Evolutionary conservation across 805 yeast species (phyloP), one percentile per base, ranked within the genome.

Genomic region (Candida ortonii): DNA sequence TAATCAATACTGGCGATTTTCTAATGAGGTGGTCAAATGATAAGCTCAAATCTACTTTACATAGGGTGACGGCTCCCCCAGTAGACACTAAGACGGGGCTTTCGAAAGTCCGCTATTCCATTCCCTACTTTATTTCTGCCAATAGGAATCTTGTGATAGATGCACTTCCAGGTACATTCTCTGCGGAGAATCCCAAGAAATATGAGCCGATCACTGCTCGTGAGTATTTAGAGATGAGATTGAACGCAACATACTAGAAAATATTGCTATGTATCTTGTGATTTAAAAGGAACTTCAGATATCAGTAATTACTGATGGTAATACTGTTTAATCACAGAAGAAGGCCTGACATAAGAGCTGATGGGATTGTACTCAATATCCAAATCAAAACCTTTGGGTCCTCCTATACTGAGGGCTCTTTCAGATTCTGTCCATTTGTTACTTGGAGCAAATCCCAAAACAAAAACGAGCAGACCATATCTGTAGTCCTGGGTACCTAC

Each of bases 401-500:
- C 73, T 15, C 73, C 73, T 31, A 65, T 46, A 19, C 50, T 51
- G 7, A 70, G 16, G 0, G 65, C 74, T 25, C 46, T 56, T 25
- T 54, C 51, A 2, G 65, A 56, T 19, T 54, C 53, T 7, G 62
- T 55, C 67, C 72, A 65, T 38, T 53, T 46, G 35, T 50, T 43
- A 34, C 55, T 48, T 25, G 70, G 69, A 4, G 70, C 59, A 35
- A 65, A 53, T 3, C 51, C 70, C 14, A 69, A 40, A 2, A 69
- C 73, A 52, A 64, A 64, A 11, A 68, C 73, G 23, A 62, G 34
- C 31, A 69, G 37, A 5, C 74, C 73, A 43, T 68, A 68, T 25
- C 71, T 46, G 44, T 67, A 69, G 22, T 69, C 74, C n/a, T 66
- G 70, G 2, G 72, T 68, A 7, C 73, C 73, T 8, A 68, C 62